Percentiles rank a stretch among this genome's conserved stretches.
phyloP scores from a whole-genome alignment of 2,329 filamentous ascomycete genomes.

The Colletotrichum tropicicola region DNA sequence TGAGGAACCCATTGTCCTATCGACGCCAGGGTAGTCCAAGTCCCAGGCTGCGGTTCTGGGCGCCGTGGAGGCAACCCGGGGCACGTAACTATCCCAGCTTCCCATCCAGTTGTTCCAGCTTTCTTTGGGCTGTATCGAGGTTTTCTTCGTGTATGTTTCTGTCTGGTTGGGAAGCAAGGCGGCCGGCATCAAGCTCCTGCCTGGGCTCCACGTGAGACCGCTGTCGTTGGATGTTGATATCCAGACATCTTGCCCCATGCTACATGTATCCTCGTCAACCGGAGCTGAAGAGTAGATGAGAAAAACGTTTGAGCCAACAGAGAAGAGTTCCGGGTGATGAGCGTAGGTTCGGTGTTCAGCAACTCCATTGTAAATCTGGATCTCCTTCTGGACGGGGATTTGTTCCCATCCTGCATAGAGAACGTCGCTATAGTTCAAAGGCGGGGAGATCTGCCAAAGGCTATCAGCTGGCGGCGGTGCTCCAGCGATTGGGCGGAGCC shows the following conservation, averaged over 20 bases:
- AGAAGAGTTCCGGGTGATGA: slow-evolving; percentile 36
- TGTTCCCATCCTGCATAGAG: slow-evolving; percentile 37
- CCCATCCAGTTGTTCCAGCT: too few relatives aligned
- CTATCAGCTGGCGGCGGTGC: slow-evolving; percentile 22
- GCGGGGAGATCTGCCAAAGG: slow-evolving; percentile 33
- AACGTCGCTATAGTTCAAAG: slow-evolving; percentile 34
- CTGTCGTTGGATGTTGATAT: slow-evolving; percentile 32
- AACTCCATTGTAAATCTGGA: slow-evolving; percentile 35
- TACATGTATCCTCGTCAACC: slow-evolving; percentile 38
- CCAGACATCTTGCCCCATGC: slow-evolving; percentile 38
- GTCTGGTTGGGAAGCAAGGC: slow-evolving; percentile 37
- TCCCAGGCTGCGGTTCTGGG: too few relatives aligned
- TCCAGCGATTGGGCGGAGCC: too few relatives aligned
- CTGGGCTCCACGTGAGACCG: slow-evolving; percentile 32
- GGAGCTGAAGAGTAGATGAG: slow-evolving; percentile 34
- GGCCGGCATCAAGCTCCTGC: slow-evolving; percentile 32
- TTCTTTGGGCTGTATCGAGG: too few relatives aligned
- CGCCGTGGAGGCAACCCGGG: too few relatives aligned
- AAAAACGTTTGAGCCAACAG: slow-evolving; percentile 29
- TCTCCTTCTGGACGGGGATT: slow-evolving; percentile 31
- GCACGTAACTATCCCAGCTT: too few relatives aligned
- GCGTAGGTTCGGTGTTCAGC: slow-evolving; percentile 35
- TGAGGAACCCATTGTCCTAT: too few relatives aligned
- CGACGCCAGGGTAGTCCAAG: too few relatives aligned
- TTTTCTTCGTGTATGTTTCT: too few relatives aligned